Base-by-base conservation (phyloP, 2,329 filamentous ascomycete genomes). In the Aureobasidium sp. region DNA sequence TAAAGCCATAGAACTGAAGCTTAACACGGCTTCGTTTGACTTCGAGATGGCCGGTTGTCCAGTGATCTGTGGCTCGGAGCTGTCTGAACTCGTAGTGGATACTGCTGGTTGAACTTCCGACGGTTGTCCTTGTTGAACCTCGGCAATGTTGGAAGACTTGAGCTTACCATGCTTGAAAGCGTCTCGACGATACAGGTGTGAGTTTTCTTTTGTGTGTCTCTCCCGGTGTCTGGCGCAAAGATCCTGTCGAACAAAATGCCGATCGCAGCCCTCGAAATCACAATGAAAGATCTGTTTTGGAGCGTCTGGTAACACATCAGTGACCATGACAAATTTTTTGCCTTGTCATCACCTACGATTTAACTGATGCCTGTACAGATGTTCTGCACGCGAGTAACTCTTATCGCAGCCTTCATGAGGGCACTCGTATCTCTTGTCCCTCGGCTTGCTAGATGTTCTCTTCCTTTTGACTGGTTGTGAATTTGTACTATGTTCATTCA, bases 251-350 rank as follows among this genome's bases (percentile, higher is more conserved):
- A 97, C 93, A 77, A 97, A 99, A 36, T 89, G 87, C 57, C 93
- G 88, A 64, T 87, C 85, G 75, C 94, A 99, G 71, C 92, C 91
- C 24, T 90, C 90, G 70, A 92, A 96, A 71, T 95, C 90, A 79
- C 94, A 97, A 71, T 86, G 85, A 73, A 96, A 97, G 61, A 96
- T 96, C 72, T 95, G 90, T 76, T 97, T 97, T 20, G 93, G 93
- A 63, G 90, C 88, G 76, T 97, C 89, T 91, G 12, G 0, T 20
- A 2, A 13, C 17, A 63, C 64, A 57, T 63, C 53, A 63, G 46
- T 13, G 17, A 29, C 3, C 10, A 12, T 24, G 13, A 6, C 3
- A 17, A 17, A 5, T 3, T 2, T 7, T 6, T 29, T 8, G 7
- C 17, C 13, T 1, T 26, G 0, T 20, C 7, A 3, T 24, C 2